Conservation (phyloP, 2,329 filamentous ascomycete species). For the Calonectria pseudoturangicola region DNA sequence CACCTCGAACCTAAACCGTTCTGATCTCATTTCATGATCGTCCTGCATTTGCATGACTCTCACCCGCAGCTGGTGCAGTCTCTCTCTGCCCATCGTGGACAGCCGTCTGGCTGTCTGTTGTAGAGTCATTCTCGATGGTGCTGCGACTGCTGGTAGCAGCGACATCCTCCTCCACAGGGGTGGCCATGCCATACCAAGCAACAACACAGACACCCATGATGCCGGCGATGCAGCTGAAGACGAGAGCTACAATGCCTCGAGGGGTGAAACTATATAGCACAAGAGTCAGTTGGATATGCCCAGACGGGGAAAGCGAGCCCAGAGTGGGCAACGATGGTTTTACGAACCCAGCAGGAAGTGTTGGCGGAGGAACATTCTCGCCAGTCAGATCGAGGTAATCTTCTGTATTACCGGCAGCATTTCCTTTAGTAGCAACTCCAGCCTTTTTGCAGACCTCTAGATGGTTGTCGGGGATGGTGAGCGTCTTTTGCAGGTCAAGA, state of each 20-base stretch:
- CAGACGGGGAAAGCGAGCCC: neutral
- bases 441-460: slow-evolving; percentile 74
- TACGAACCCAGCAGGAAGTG: slow-evolving; percentile 77
- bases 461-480: slow-evolving; percentile 77
- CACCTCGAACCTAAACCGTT: neutral
- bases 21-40: slow-evolving; percentile 2
- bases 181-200: slow-evolving; percentile 75
- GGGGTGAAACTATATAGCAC: slow-evolving; percentile 74
- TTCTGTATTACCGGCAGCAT: slow-evolving; percentile 83
- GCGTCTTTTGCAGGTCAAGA: slow-evolving; percentile 74
- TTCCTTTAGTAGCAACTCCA: slow-evolving; percentile 75
- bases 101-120: slow-evolving; percentile 26
- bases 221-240: slow-evolving; percentile 82
- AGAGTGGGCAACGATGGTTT: neutral
- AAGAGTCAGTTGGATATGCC: slow-evolving; percentile 4
- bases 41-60: slow-evolving; percentile 23
- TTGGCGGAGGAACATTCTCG: slow-evolving; percentile 72
- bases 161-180: slow-evolving; percentile 41
- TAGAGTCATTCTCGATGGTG: slow-evolving; percentile 47
- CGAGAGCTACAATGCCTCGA: slow-evolving; percentile 83
- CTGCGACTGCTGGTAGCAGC: slow-evolving; percentile 44
- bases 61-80: slow-evolving; percentile 11
- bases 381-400: slow-evolving; percentile 79
- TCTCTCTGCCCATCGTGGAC: slow-evolving; percentile 15
- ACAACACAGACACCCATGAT: slow-evolving; percentile 81